phyloP scores from a whole-genome alignment of 2,329 filamentous ascomycete species.

The Colletotrichum ledebouriae region DNA sequence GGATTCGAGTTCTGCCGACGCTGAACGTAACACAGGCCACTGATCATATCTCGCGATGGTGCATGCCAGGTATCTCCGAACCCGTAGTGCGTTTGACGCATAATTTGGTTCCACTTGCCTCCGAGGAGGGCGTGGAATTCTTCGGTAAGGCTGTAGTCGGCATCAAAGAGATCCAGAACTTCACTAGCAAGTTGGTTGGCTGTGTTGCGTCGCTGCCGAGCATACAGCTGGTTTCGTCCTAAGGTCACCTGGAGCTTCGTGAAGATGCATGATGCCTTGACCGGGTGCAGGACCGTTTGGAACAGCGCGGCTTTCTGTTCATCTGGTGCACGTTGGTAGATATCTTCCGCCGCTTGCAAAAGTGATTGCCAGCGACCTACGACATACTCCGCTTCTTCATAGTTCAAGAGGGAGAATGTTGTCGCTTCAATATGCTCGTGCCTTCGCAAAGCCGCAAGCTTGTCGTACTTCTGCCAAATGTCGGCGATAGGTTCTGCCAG shows the following conservation, averaged over 20 bases:
- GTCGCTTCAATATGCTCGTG: conserved; percentile 70
- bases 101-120: conserved; percentile 70
- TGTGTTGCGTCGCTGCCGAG: conserved; percentile 67
- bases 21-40: conserved; percentile 67
- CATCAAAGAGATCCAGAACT: conserved; percentile 63
- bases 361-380: conserved; percentile 55
- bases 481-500: conserved; percentile 61
- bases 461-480: conserved; percentile 66
- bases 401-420: conserved; percentile 70
- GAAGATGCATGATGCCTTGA: conserved; percentile 68
- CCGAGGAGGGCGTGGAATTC: conserved; percentile 63
- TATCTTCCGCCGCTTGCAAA: conserved; percentile 55
- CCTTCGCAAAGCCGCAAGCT: conserved; percentile 64
- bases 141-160: conserved; percentile 63
- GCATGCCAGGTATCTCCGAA: conserved; percentile 70
- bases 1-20: conserved; percentile 61
- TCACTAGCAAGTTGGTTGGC: conserved; percentile 64
- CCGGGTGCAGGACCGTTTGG: conserved; percentile 72
- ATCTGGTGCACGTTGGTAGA: conserved; percentile 11
- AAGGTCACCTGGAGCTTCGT: conserved; percentile 61
- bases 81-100: conserved; percentile 63
- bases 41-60: conserved; percentile 66
- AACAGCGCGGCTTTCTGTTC: conserved; percentile 68
- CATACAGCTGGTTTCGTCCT: conserved; percentile 66
- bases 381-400: conserved; percentile 69